Conservation (phyloP, 495 filamentous ascomycete species). For the Astrothelium macrocarpum region DNA sequence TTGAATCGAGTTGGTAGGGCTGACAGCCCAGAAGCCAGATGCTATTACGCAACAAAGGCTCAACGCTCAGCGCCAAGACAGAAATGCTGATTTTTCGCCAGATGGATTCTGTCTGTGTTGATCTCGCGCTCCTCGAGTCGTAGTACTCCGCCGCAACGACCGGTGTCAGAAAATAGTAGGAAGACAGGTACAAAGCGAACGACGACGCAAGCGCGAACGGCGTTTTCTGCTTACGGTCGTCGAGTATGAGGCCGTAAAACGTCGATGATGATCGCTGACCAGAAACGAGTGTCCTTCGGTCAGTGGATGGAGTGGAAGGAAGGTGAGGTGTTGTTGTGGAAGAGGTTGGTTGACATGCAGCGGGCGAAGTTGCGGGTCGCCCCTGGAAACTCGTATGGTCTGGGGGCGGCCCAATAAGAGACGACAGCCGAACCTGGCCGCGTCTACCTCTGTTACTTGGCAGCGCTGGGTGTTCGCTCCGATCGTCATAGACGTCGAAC, state of each 20-base stretch:
- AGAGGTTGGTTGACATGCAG: neutral
- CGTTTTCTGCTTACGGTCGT: neutral
- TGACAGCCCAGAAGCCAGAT: neutral
- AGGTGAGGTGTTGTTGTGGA: slow-evolving; percentile 1
- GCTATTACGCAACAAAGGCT: neutral
- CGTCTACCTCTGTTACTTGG: neutral
- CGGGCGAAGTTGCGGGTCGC: neutral
- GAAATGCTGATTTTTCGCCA: neutral
- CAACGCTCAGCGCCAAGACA: neutral
- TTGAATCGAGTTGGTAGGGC: neutral
- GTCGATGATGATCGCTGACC: neutral
- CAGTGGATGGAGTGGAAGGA: neutral
- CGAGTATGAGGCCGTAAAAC: neutral
- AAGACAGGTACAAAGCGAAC: neutral
- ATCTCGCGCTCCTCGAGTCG: neutral
- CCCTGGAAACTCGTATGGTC: slow-evolving; percentile 6
- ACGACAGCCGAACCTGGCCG: neutral
- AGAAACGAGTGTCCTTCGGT: slow-evolving; percentile 2
- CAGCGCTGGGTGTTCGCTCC: neutral
- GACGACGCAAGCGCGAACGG: neutral
- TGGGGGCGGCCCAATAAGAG: neutral
- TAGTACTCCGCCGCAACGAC: neutral
- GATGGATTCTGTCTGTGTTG: neutral
- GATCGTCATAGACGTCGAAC: neutral
- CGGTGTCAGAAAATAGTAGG: neutral